phyloP scores from a whole-genome alignment of 495 filamentous ascomycete genomes.

The Trichoderma asperelloides region DNA sequence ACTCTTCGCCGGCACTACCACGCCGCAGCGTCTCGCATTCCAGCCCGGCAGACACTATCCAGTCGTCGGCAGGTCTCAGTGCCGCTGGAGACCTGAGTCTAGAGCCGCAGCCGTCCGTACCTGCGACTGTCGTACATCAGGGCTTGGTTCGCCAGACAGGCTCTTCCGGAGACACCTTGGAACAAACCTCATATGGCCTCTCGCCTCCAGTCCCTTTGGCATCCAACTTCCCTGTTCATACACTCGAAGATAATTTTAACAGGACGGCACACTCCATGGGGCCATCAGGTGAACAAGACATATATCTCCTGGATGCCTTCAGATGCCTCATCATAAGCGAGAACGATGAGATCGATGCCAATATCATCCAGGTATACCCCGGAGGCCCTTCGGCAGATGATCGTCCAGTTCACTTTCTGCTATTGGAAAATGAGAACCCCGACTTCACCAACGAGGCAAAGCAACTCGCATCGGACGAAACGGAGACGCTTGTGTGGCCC shows the following conservation, averaged over 20 bases:
- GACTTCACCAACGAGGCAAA: conserved; percentile 1
- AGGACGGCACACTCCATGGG: conserved; percentile 4
- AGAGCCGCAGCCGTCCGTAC: neutral
- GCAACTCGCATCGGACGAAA: neutral
- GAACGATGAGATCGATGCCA: neutral
- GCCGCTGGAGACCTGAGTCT: neutral
- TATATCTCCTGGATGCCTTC: neutral
- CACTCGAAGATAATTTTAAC: conserved; percentile 1
- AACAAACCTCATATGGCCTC: neutral
- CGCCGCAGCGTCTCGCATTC: conserved; percentile 6
- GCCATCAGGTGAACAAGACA: neutral
- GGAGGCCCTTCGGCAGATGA: neutral
- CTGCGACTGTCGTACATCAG: neutral
- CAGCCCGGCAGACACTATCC: neutral
- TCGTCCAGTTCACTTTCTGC: neutral
- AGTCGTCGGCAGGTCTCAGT: conserved; percentile 1
- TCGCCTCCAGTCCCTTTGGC: neutral
- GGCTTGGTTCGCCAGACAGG: neutral
- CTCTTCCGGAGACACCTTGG: neutral
- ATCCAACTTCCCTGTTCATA: neutral
- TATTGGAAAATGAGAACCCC: neutral
- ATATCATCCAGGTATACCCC: neutral
- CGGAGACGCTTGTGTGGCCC: neutral
- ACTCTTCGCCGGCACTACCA: neutral
- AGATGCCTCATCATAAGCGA: neutral